These are phyloP conservation scores for Schizophyllum amplum DNA, from an alignment of 1,284 basidiomycete species.

Conservation along the genomic window DNA sequence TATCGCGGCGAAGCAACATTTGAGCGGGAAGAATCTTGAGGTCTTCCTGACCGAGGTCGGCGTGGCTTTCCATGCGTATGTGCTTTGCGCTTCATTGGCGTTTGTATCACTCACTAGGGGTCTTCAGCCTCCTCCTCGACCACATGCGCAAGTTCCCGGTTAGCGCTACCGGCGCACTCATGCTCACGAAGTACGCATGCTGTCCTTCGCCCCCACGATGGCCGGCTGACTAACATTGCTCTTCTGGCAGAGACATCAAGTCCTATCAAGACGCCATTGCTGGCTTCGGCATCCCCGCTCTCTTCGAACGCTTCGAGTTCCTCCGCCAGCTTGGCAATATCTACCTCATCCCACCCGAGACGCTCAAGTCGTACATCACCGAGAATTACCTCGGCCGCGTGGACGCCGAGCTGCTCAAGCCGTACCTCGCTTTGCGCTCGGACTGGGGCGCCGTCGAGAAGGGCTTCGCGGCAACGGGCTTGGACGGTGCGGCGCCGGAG, in stretches of 20 bases:
- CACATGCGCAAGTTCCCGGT: conserved; percentile 96
- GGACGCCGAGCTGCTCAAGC: conserved; percentile 79
- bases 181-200: conserved; percentile 85
- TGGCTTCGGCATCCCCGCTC: conserved; percentile 72
- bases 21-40: conserved; percentile 91
- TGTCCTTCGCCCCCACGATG: conserved; percentile 1
- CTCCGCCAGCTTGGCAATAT: conserved; percentile 96
- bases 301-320: conserved; percentile 97
- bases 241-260: conserved; percentile 74
- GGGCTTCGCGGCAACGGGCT: conserved; percentile 51
- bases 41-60: conserved; percentile 91
- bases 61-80: conserved; percentile 85
- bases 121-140: conserved; percentile 76
- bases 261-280: conserved; percentile 90
- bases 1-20: conserved; percentile 61
- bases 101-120: conserved; percentile 2
- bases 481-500: conserved; percentile 35
- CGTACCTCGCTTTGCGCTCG: conserved; percentile 85
- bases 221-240: conserved; percentile 1
- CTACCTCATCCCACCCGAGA: conserved; percentile 91
- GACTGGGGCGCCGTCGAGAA: conserved; percentile 84
- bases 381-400: conserved; percentile 90
- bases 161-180: conserved; percentile 92
- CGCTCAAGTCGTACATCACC: conserved; percentile 87
- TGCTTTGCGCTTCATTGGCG: background rate